Percentiles rank a stretch among this genome's conserved stretches.
phyloP scores from a whole-genome alignment of 495 filamentous ascomycete genomes.

The Thozetella sp. region DNA sequence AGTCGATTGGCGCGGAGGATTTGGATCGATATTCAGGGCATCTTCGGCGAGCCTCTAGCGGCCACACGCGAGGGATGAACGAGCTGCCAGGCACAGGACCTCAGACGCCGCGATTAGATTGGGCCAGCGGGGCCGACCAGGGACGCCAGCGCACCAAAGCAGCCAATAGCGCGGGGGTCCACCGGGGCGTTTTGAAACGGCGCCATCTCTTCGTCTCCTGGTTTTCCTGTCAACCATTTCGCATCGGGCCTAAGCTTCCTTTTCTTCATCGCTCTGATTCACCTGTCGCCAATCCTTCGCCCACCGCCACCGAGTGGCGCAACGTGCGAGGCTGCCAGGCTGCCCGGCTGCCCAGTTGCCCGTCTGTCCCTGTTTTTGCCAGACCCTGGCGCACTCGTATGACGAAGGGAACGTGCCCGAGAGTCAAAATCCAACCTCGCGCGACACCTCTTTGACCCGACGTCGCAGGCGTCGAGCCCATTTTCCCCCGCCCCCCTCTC shows the following conservation, averaged over 20 bases:
- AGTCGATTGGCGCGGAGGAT: conserved; percentile 2
- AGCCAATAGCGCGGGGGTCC: neutral
- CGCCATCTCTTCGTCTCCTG: neutral
- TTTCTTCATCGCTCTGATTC: neutral
- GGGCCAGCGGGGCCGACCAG: neutral
- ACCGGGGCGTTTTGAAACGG: conserved; percentile 4
- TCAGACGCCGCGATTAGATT: conserved; percentile 3
- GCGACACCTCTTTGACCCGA: neutral
- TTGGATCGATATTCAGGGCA: neutral
- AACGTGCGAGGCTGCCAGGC: no score
- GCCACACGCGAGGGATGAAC: neutral
- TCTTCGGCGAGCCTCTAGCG: neutral
- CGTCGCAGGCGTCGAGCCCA: no score
- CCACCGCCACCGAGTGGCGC: no score
- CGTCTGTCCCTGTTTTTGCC: neutral
- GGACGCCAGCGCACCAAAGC: neutral
- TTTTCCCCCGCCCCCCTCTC: neutral
- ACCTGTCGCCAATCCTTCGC: neutral
- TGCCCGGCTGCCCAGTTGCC: neutral
- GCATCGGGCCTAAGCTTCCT: neutral
- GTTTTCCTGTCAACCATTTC: neutral
- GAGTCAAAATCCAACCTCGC: neutral
- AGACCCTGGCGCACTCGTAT: neutral
- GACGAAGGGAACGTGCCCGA: neutral
- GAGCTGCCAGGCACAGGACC: neutral